phyloP scores from a whole-genome alignment of 2,329 filamentous ascomycete genomes.

The Monilinia laxa region DNA sequence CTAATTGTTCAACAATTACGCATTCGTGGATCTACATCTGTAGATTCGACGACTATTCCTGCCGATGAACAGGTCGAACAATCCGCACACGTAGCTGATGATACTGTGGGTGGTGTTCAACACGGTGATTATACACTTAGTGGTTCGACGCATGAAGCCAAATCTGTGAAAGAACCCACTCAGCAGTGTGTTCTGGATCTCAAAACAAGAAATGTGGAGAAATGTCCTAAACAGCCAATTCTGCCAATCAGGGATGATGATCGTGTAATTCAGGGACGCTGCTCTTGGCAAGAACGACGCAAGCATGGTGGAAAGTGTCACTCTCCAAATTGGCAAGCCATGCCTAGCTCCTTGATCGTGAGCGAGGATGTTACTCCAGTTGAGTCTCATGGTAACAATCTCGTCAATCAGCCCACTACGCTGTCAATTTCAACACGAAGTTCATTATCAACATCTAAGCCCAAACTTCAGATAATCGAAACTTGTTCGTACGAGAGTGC shows the following conservation, averaged over 20 bases:
- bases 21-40: neutral
- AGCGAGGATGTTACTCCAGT: neutral
- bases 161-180: neutral
- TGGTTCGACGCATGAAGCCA: neutral
- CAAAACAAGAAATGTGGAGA: neutral
- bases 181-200: constrained; percentile 1
- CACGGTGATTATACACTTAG: neutral
- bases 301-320: neutral
- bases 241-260: constrained; percentile 7
- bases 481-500: neutral
- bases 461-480: neutral
- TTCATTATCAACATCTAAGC: neutral
- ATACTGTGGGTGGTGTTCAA: neutral
- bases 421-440: neutral
- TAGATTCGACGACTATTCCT: neutral
- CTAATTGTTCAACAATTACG: constrained; percentile 6
- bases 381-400: neutral
- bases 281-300: constrained; percentile 13
- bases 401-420: neutral
- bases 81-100: neutral
- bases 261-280: neutral
- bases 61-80: neutral
- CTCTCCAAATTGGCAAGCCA: neutral
- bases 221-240: neutral
- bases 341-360: neutral